phyloP scores from a whole-genome alignment of 495 filamentous ascomycete genomes.

The Chaetomidium leptoderma region DNA sequence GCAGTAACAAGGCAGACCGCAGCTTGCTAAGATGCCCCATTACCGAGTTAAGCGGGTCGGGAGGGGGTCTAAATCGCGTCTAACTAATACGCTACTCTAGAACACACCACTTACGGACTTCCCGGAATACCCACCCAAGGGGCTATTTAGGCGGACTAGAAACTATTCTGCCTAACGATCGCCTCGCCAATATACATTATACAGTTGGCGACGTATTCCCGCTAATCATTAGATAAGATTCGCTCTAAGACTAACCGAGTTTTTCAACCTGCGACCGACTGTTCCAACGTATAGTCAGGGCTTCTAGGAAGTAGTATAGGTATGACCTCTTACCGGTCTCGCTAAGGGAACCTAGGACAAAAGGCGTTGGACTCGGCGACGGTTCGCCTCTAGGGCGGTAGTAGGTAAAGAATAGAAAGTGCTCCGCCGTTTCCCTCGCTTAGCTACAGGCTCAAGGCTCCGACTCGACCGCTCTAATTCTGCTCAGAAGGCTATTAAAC shows the following conservation, averaged over 20 bases:
- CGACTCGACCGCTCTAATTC: no score
- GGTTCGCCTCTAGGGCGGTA: constrained; percentile 1
- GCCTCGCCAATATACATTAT: constrained; percentile 4
- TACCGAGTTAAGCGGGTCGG: constrained; percentile 3
- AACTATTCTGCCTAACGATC: constrained; percentile 6
- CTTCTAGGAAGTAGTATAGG: constrained; percentile 3
- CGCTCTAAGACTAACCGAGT: constrained; percentile 8
- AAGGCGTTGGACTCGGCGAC: neutral
- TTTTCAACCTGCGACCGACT: constrained; percentile 5
- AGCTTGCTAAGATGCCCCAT: neutral
- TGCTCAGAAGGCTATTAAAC: no score
- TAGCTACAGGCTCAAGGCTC: no score
- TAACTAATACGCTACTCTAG: constrained; percentile 7
- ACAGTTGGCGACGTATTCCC: constrained; percentile 7
- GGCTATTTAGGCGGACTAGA: constrained; percentile 7
- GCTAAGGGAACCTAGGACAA: constrained; percentile 4
- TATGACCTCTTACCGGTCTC: constrained; percentile 8
- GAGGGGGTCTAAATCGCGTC: neutral
- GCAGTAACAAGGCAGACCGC: constrained; percentile 9
- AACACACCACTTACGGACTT: constrained; percentile 7
- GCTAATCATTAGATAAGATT: constrained; percentile 6
- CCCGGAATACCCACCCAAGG: constrained; percentile 8
- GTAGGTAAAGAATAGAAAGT: neutral
- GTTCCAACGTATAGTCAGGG: constrained; percentile 1
- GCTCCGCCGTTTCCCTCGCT: no score